Evolutionary conservation across 2,329 filamentous ascomycete species (phyloP), one percentile per base, ranked within the genome.

Genomic region (Trichoderma semiorbis): DNA sequence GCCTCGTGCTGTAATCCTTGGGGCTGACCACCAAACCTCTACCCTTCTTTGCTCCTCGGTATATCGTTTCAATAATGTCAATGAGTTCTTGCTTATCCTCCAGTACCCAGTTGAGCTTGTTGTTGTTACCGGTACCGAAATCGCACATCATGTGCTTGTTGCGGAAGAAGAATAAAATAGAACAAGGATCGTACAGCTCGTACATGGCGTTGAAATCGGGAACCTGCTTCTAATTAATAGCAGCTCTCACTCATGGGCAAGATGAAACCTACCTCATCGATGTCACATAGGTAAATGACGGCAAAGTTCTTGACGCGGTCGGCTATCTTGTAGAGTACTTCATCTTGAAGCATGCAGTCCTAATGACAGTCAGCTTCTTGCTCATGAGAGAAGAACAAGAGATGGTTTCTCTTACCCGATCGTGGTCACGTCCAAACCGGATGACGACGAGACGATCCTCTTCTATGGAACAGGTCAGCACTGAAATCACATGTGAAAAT

Each of bases 141-240:
- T 98, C 95, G 81, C 93, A 94, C 93, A 97, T 97, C 90, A 98
- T 98, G 83, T 98, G 94, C 82, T 99, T 99, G 81, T 99, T 99
- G 74, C 95, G 90, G 86, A 95, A 97, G 87, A 97, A 97, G 86
- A 86, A 97, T 93, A 98, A 98, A 82, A 98, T 91, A 3, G 96
- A 97, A 84, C 95, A 93, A 0, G 94, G 91, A 80, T 99, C 93
- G 85, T 96, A 95, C 7, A 95, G 86, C 80, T 94, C 88, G 86
- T 98, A 98, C 95, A 98, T 98, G 78, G 92, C 90, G 80, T 96
- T 98, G 43, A 72, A 72, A 30, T 72, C 71, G 6, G 71, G 70
- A 24, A 72, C 70, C 70, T 72, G 14, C 4, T 18, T 36, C 16
- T 3, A 6, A 24, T 72, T 32, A 69, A 39, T 6, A 63, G 10